Conservation (phyloP, 1,284 basidiomycete genomes). For the Heliocybe sulcata region DNA sequence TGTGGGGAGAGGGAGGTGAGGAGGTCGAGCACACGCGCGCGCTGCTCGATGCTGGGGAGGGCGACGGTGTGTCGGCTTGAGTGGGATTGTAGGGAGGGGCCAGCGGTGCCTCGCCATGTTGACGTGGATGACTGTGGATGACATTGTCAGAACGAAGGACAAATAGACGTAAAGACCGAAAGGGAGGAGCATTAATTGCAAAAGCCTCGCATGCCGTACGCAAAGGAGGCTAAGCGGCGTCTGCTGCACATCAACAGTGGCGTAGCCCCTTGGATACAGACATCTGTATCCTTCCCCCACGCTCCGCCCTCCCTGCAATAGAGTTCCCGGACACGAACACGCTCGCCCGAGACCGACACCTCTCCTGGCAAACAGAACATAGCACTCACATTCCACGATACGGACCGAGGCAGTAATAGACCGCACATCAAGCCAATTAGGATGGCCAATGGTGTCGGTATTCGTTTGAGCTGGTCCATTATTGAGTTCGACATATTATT, state of each 20-base stretch:
- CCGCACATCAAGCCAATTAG: conserved; percentile 61
- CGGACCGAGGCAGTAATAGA: conserved; percentile 48
- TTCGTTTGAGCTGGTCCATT: conserved; percentile 13
- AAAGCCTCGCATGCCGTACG: too few species aligned
- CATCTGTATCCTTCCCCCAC: too few species aligned
- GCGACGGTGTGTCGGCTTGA: conserved; percentile 48
- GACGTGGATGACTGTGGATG: conserved; percentile 23
- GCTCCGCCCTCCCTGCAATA: background rate
- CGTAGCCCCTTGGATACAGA: background rate
- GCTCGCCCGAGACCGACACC: too few species aligned
- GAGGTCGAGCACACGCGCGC: conserved; percentile 78
- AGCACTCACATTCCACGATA: conserved; percentile 24
- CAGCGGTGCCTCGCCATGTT: conserved; percentile 49
- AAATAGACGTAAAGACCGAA: conserved; percentile 9
- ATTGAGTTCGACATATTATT: background rate
- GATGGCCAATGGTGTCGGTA: conserved; percentile 49
- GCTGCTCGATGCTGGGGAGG: conserved; percentile 72
- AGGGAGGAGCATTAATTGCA: too few species aligned
- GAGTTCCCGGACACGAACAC: background rate
- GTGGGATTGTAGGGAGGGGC: conserved; percentile 30
- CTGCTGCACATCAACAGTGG: too few species aligned
- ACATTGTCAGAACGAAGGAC: background rate
- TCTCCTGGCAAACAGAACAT: conserved; percentile 13
- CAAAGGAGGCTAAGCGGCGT: too few species aligned
- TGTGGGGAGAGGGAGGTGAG: conserved; percentile 82